phyloP scores from a whole-genome alignment of 2,329 filamentous ascomycete species.

The Emergomyces africanus region DNA sequence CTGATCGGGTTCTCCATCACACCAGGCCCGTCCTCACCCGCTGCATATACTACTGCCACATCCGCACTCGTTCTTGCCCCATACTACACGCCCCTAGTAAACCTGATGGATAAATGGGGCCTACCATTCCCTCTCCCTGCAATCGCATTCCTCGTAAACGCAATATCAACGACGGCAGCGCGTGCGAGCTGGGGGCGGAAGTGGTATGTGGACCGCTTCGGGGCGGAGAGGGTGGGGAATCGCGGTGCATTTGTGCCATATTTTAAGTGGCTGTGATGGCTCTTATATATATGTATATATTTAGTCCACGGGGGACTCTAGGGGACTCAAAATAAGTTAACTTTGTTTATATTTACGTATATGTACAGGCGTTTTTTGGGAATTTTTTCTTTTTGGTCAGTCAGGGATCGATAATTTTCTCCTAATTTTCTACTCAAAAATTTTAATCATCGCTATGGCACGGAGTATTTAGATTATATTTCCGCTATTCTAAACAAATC shows the following conservation, averaged over 20 bases:
- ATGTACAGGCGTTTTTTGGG: no score
- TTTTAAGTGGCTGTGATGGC: constrained; percentile 25
- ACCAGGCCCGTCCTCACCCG: constrained; percentile 1
- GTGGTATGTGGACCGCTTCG: constrained; percentile 87
- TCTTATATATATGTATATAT: not conserved
- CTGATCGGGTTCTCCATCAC: constrained; percentile 36
- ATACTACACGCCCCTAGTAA: constrained; percentile 24
- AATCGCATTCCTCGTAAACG: constrained; percentile 70
- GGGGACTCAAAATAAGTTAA: not conserved
- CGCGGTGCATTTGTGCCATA: constrained; percentile 62
- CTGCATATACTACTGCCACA: constrained; percentile 5
- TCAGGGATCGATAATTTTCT: no score
- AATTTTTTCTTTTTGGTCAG: no score
- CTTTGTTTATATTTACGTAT: not conserved
- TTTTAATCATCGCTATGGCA: not conserved
- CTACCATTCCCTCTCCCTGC: constrained; percentile 56
- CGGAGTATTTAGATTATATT: no score
- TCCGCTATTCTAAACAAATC: not conserved
- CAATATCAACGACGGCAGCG: constrained; percentile 80
- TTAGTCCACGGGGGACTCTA: not conserved
- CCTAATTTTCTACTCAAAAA: no score
- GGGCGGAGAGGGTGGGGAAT: constrained; percentile 61
- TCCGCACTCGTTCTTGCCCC: constrained; percentile 21
- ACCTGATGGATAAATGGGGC: constrained; percentile 14
- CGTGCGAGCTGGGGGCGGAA: constrained; percentile 64